Evolutionary conservation across 176 grass and related monocot genomes (phyloP).

Genomic region (Carex parvula): DNA sequence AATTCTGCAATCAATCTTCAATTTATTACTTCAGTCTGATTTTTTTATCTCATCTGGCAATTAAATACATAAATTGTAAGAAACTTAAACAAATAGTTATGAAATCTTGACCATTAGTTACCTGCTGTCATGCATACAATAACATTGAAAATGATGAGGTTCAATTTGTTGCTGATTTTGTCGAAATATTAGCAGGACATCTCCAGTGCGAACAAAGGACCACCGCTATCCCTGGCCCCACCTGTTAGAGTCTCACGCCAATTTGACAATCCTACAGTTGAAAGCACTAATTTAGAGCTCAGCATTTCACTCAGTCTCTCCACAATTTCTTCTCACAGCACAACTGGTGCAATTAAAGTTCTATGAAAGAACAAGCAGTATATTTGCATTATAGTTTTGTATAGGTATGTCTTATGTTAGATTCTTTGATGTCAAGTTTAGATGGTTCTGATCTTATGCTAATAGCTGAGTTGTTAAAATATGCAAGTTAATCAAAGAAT

Average conservation of each 20-base stretch:
- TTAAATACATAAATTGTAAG: not conserved
- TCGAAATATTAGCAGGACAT: not conserved
- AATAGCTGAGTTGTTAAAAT: constrained; percentile 6
- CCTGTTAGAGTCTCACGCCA: not conserved
- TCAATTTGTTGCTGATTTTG: not conserved
- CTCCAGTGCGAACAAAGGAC: constrained; percentile 12
- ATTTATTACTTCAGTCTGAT: not conserved
- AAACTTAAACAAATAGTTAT: not conserved
- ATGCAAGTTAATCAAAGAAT: constrained; percentile 19
- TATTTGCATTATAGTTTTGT: constrained; percentile 25
- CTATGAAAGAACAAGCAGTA: constrained; percentile 37
- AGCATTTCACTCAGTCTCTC: constrained; percentile 40
- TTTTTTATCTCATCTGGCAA: constrained; percentile 4
- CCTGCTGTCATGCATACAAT: not conserved
- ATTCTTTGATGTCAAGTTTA: constrained; percentile 19
- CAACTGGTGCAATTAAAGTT: constrained; percentile 48
- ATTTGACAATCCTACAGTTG: constrained; percentile 32
- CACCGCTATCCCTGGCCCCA: constrained; percentile 1
- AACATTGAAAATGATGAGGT: not conserved
- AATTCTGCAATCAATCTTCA: not conserved
- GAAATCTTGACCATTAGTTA: not conserved
- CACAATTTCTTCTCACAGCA: constrained; percentile 36
- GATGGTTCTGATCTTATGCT: constrained; percentile 11
- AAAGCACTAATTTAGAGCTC: constrained; percentile 51
- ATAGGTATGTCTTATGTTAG: constrained; percentile 15